Evolutionary conservation across 2,329 filamentous ascomycete genomes (phyloP).

Genomic region (Paecilomyces niveus): DNA sequence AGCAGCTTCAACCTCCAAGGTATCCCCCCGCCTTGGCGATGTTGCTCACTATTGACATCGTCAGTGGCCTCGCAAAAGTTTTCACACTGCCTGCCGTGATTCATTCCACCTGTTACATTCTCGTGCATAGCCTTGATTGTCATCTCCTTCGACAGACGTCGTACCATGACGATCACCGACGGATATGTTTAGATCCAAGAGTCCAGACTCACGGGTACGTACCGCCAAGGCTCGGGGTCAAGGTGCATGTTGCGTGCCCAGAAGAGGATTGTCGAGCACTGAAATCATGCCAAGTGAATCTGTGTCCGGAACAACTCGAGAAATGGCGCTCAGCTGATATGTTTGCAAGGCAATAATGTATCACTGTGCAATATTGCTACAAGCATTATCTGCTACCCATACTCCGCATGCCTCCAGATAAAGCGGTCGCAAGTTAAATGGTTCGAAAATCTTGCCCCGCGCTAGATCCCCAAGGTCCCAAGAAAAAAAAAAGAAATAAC

Average conservation of each 20-base stretch:
- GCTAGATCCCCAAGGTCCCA: conserved; percentile 6
- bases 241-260: background rate
- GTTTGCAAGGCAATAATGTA: background rate
- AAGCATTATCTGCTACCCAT: background rate
- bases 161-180: background rate
- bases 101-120: background rate
- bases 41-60: background rate
- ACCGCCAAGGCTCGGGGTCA: background rate
- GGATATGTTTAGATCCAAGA: background rate
- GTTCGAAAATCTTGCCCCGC: conserved; percentile 2
- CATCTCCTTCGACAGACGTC: background rate
- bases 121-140: background rate
- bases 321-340: background rate
- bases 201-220: background rate
- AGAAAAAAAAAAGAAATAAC: background rate
- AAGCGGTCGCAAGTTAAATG: conserved; percentile 1
- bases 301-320: background rate
- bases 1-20: background rate
- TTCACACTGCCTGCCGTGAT: background rate
- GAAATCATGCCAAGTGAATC: background rate
- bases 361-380: background rate
- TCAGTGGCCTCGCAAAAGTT: background rate
- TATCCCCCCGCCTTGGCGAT: background rate
- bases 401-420: background rate
- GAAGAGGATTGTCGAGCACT: background rate